Evolutionary conservation across 441 rosid species (phyloP), one percentile per base, ranked within the genome.

Genomic region (Erodium trifolium): DNA sequence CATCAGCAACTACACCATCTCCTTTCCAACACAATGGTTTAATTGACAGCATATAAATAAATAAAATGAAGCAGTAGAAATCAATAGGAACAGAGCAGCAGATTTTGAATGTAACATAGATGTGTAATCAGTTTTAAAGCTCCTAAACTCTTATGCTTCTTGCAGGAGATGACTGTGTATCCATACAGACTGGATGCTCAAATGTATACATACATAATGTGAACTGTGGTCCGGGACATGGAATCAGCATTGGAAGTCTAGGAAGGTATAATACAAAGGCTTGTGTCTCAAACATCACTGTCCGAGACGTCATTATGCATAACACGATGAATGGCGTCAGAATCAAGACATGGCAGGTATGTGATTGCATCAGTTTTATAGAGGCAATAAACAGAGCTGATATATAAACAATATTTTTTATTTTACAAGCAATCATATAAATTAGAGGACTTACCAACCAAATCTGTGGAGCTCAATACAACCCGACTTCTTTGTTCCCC

Each of bases 321-420:
- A 85, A 87, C 82, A 92, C 99, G 1, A 92, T 89, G 96, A 89
- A 79, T 19, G 98, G 98, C 39, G 96, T 89, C 68, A 82, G 98
- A 78, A 90, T 95, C 72, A 95, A 95, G 86, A 92, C 99, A 23
- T 90, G 99, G 98, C 98, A 92, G 96, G 97, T 92, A 83, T 67
- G 69, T 63, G 47, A 16, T 63, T 68, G 14, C 69, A 59, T 47
- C 19, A 60, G 39, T 70, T 66, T 31, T 31, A 31, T 31, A 31
- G 34, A 31, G 34, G 34, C 71, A 31, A 31, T 31, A 31, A 1
- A 3, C 34, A 31, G 34, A 31, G 3, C 3, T 31, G 34, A 31
- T 31, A 31, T 2, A 31, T 31, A 31, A 31, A 31, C 34, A 31
- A 2, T 3, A 31, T 31, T 31, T 31, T 18, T 18, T 12, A 57